Base-by-base conservation (phyloP, 805 yeast genomes). In the Ogataea populi-albae region DNA sequence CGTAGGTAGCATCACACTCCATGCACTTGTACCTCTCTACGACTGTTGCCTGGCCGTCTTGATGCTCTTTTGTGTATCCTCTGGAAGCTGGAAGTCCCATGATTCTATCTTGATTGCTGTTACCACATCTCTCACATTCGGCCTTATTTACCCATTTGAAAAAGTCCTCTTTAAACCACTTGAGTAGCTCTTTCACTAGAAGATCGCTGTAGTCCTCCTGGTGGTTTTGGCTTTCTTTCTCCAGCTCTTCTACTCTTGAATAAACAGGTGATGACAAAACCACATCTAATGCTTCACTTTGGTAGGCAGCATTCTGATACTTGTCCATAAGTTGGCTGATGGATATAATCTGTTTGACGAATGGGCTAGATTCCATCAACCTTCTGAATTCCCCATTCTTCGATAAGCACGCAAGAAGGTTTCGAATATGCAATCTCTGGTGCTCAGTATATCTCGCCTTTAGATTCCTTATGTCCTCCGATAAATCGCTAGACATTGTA, bases 81-180 rank as follows among this genome's bases (percentile, higher is more conserved):
- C 61, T 49, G 1, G 59, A 58, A 0, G 61, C 54, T 0, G 78
- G 76, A 0, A 59, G 35, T 0, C 55, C 43, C 3, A 40, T 35
- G 2, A 80, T 66, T 19, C 71, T 65, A 14, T 59, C 54, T 35
- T 65, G 62, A 4, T 65, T 65, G 2, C 53, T 54, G 16, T 60
- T 59, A 0, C 65, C 68, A 55, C 95, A 84, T 0, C 34, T 33
- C 0, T 63, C 53, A 47, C 96, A 86, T 8, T 65, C 55, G 0
- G 93, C 87, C 23, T 70, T 69, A 49, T 83, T 82, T 6, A 86
- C 79, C 98, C 98, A 91, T 18, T 61, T 65, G 63, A 91, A 91
- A 63, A 86, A 88, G 26, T 76, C 81, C 25, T 78, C 66, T 48
- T 86, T 87, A 64, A 81, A 91, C 80, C 86, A 83, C 30, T 68